A percentile compares a stretch with the other conserved stretches of the same genome.
These are phyloP conservation scores for Phaeophleospora eucalypticola DNA, from an alignment of 2,329 filamentous ascomycete genomes.

Conservation along the genomic window DNA sequence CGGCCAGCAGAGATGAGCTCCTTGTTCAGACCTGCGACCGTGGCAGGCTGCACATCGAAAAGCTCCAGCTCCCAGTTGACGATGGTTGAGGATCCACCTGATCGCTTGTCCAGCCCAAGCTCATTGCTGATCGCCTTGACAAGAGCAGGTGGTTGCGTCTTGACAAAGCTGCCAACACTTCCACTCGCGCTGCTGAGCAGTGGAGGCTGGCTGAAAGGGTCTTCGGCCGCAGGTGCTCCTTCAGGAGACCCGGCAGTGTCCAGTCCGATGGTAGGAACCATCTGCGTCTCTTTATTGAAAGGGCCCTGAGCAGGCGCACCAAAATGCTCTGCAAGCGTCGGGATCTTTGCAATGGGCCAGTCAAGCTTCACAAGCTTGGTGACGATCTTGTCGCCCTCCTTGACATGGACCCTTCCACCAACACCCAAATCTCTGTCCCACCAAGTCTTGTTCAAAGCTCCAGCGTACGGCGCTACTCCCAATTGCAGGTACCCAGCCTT, in stretches of 20 bases:
- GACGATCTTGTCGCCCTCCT: constrained; percentile 72
- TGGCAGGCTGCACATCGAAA: constrained; percentile 82
- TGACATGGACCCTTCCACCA: constrained; percentile 82
- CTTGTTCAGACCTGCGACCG: constrained; percentile 77
- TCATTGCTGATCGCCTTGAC: constrained; percentile 77
- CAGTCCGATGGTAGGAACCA: constrained; percentile 88
- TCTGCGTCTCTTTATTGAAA: constrained; percentile 85
- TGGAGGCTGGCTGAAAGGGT: constrained; percentile 32
- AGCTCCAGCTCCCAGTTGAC: constrained; percentile 97
- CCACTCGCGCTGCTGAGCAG: constrained; percentile 48
- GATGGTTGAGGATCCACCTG: constrained; percentile 56
- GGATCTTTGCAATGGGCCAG: constrained; percentile 90
- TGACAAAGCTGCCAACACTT: constrained; percentile 63
- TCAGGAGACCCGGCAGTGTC: constrained; percentile 50
- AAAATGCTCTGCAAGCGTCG: constrained; percentile 91
- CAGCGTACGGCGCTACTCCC: constrained; percentile 88
- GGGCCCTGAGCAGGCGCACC: constrained; percentile 64
- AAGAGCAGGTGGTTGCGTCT: constrained; percentile 79
- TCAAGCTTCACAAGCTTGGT: constrained; percentile 83
- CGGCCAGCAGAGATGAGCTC: constrained; percentile 94
- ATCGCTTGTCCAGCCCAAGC: constrained; percentile 62
- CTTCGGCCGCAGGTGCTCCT: constrained; percentile 34
- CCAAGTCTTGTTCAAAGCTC: constrained; percentile 83
- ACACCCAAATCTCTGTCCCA: constrained; percentile 94
- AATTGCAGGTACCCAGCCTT: constrained; percentile 84